A percentile compares a stretch with the other conserved stretches of the same genome.
Conservation (phyloP, 495 filamentous ascomycete species). For the Bacidia gigantensis region DNA sequence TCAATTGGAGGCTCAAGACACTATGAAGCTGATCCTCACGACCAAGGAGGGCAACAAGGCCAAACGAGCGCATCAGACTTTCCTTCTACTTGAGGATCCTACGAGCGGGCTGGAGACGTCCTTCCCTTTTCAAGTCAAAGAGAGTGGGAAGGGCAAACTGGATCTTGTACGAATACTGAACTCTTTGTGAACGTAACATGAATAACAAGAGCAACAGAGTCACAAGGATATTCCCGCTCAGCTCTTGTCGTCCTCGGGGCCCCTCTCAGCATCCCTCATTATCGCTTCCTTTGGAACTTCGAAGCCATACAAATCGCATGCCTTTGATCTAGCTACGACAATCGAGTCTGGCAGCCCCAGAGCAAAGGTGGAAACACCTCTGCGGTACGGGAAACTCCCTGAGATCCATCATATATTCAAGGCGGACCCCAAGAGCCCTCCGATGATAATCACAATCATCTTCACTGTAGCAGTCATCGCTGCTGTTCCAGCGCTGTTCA, state of each 20-base stretch:
- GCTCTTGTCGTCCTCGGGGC: conserved; percentile 50
- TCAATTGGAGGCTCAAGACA: conserved; percentile 51
- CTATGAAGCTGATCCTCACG: conserved; percentile 69
- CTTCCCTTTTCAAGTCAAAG: conserved; percentile 72
- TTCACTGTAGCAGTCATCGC: conserved; percentile 61
- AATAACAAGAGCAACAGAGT: conserved; percentile 41
- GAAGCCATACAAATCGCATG: conserved; percentile 45
- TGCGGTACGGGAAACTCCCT: conserved; percentile 64
- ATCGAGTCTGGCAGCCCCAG: conserved; percentile 46
- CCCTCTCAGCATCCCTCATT: conserved; percentile 63
- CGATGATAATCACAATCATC: conserved; percentile 65
- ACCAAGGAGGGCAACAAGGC: conserved; percentile 62
- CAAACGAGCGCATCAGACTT: conserved; percentile 85
- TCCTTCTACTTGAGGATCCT: conserved; percentile 66
- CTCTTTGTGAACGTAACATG: neutral
- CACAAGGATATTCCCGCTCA: conserved; percentile 83
- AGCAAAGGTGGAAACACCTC: conserved; percentile 41
- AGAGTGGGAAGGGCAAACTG: conserved; percentile 69
- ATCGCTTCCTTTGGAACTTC: conserved; percentile 78
- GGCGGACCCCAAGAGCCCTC: conserved; percentile 60
- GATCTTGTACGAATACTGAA: conserved; percentile 79
- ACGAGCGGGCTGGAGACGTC: conserved; percentile 73
- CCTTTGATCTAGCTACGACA: conserved; percentile 52
- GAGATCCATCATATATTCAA: conserved; percentile 92
- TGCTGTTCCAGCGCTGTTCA: conserved; percentile 56